Evolutionary conservation across 148 eudicot genomes (phyloP), one percentile per base, ranked within the genome.

Genomic region (Dysphania ambrosioides): DNA sequence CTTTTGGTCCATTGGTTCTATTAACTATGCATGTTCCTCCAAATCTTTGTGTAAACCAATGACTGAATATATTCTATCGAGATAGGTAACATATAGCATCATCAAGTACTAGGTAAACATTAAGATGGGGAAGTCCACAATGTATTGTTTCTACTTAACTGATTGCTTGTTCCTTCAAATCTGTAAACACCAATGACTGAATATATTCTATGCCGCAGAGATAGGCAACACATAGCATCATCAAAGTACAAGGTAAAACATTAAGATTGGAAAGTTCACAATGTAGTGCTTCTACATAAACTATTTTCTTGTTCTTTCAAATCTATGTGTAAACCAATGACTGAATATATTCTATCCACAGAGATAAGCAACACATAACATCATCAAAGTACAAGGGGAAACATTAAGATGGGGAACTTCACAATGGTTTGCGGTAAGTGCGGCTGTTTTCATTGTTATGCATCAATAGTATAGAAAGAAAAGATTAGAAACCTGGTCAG

Each of bases 401-500:
- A 27, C 32, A 41, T 72, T 18, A 15, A 64, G 44, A 64, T 35
- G 38, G 21, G 15, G 12, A 42, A 21, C 27, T 49, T 42, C 21
- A 44, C 11, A 57, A 66, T 42, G 13, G 30, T 19, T 61, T 26
- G 19, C 40, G 47, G 36, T 40, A 68, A 56, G 66, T 49, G 57
- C 11, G 57, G 9, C 31, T 68, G 5, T 56, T 68, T 68, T 35
- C 12, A 71, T 21, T 41, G 11, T 69, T 62, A 40, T 16, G 64
- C 63, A 73, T 59, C 47, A 57, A 42, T 24, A 56, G 26, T 64
- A 26, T 19, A 65, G 58, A 65, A 75, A 32, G 59, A 40, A 74
- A 59, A 41, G 63, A 70, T 66, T 32, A 38, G n/a, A 26, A 70
- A 92, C 97, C 97, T 92, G 95, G 55, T 92, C 97, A 15, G 90